Base-by-base conservation (phyloP, 768 basidiomycete species). In the Trametes punicea region DNA sequence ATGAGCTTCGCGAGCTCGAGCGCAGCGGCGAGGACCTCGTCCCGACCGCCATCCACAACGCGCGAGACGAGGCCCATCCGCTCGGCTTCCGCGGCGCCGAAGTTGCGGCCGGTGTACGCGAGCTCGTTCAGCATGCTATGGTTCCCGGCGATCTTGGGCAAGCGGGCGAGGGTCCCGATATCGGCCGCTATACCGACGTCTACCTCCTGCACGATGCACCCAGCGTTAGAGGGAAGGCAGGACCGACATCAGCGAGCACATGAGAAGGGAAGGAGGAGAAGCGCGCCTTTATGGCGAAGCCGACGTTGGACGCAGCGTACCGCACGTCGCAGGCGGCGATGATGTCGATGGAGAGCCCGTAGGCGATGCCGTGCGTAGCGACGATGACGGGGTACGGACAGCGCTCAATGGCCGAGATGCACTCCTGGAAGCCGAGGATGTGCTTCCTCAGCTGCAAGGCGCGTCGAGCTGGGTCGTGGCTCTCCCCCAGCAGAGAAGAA, bases 131-230 rank as follows among this genome's bases (percentile, higher is more conserved):
- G 71, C 11, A 88, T 75, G 2, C 87, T 89, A 26, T 81, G 77
- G 70, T 92, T 93, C 0, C 84, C 90, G 0, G 81, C 79, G 42
- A 90, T 77, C 63, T 90, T 90, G 0, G 89, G 90, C 6, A 95
- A 74, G 47, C 85, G 83, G 1, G 93, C 89, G 6, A 96, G 81
- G 0, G 90, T 84, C 0, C 94, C 94, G 36, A 94, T 84, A 66
- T 95, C 93, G 0, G 93, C 87, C 2, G 93, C 93, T 0, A 96
- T 75, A 0, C 89, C 93, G 23, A 93, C 79, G 65, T 93, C 89
- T 2, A 92, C 85, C 77, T 95, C 90, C 90, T 92, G 64, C 39
- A 13, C 6, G 26, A 39, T 6, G 21, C 26, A 2, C 4, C 25
- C 15, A 36, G 5, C 5, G 34, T 44, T 25, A 26, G 25, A 16